A percentile compares a stretch with the other conserved stretches of the same genome.
These are phyloP conservation scores for Themeda triandra DNA, from an alignment of 176 grass and related monocot species.

Conservation along the genomic window DNA sequence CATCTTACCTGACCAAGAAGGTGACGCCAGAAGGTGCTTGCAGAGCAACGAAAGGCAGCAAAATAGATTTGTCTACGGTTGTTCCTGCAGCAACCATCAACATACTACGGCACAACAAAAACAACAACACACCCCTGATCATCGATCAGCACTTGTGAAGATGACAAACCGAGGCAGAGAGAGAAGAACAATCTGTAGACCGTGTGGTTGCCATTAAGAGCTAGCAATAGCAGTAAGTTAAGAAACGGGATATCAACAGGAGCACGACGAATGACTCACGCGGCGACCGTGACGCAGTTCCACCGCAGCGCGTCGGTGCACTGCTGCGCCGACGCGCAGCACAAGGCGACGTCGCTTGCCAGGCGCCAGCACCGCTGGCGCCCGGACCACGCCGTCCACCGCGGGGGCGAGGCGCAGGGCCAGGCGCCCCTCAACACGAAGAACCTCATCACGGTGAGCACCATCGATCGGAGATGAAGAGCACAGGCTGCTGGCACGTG, in stretches of 20 bases:
- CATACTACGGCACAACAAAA: slow-evolving; percentile 18
- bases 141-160: not conserved
- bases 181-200: not conserved
- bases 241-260: no score
- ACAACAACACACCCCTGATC: not conserved
- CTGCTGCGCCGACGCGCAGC: slow-evolving; percentile 21
- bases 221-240: no score
- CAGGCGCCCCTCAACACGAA: not conserved
- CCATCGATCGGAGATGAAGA: not conserved
- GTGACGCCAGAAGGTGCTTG: slow-evolving; percentile 50
- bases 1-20: slow-evolving; percentile 56
- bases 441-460: not conserved
- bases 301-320: slow-evolving; percentile 32
- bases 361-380: not conserved
- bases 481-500: no score
- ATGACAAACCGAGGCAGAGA: no score
- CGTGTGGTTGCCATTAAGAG: no score
- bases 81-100: slow-evolving; percentile 63
- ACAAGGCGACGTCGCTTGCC: slow-evolving; percentile 1
- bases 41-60: slow-evolving; percentile 60
- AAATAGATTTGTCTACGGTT: slow-evolving; percentile 49
- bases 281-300: slow-evolving; percentile 38
- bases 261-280: slow-evolving; percentile 28
- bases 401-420: not conserved
- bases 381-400: not conserved